Evolutionary conservation across 2,329 filamentous ascomycete genomes (phyloP).

Genomic region (Lecanicillium sp.): DNA sequence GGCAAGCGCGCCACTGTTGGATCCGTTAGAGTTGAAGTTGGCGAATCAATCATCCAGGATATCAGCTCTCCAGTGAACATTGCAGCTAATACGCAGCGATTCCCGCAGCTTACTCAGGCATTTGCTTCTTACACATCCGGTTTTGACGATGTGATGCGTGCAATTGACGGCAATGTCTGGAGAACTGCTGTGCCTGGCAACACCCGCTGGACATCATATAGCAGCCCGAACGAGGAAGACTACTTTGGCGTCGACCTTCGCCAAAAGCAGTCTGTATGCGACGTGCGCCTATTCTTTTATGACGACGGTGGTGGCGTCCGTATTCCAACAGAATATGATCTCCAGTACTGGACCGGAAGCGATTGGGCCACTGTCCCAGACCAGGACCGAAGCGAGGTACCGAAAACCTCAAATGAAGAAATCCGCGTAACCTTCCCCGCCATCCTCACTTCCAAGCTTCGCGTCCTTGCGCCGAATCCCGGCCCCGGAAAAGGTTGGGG

Average conservation of each 20-base stretch:
- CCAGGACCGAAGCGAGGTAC: neutral
- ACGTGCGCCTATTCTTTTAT: slow-evolving; percentile 25
- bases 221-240: slow-evolving; percentile 22
- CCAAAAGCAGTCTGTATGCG: slow-evolving; percentile 18
- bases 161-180: slow-evolving; percentile 33
- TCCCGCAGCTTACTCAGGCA: slow-evolving; percentile 22
- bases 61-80: slow-evolving; percentile 23
- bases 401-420: slow-evolving; percentile 17
- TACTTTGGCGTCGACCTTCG: slow-evolving; percentile 11
- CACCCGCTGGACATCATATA: slow-evolving; percentile 27
- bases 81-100: slow-evolving; percentile 27
- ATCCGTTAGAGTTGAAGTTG: slow-evolving; percentile 11
- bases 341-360: slow-evolving; percentile 9
- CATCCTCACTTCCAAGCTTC: slow-evolving; percentile 16
- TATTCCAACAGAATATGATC: slow-evolving; percentile 9
- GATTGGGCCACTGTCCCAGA: slow-evolving; percentile 5
- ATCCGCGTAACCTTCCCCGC: slow-evolving; percentile 18
- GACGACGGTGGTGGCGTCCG: slow-evolving; percentile 22
- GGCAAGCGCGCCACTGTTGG: slow-evolving; percentile 12
- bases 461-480: slow-evolving; percentile 21
- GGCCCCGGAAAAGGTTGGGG: slow-evolving; percentile 16
- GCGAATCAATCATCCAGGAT: slow-evolving; percentile 4
- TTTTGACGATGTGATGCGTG: slow-evolving; percentile 25
- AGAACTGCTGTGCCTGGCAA: slow-evolving; percentile 29
- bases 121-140: slow-evolving; percentile 22